Conservation (phyloP, 306 rosid genomes). For the Malus sieversii region DNA sequence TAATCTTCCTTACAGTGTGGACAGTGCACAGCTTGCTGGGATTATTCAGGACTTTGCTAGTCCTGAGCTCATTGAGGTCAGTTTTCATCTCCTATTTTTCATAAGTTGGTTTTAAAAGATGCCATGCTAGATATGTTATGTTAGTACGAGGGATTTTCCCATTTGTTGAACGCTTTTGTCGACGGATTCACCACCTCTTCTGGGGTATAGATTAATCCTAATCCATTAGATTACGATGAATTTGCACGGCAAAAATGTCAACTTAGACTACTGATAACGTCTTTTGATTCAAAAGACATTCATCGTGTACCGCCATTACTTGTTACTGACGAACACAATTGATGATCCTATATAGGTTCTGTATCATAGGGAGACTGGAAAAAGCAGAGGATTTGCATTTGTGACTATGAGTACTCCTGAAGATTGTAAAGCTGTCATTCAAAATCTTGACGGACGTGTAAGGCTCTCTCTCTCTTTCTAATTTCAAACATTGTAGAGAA, state of each 20-base stretch:
- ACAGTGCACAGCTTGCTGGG: conserved; percentile 94
- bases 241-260: not conserved
- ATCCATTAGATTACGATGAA: not conserved
- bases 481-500: not conserved
- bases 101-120: not conserved
- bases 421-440: conserved; percentile 60
- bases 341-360: conserved; percentile 50
- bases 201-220: not conserved
- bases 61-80: conserved; percentile 86
- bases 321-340: not conserved
- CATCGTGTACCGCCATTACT: too few species aligned
- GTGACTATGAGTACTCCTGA: conserved; percentile 80
- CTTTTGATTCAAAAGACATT: not conserved
- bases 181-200: not conserved
- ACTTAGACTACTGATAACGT: not conserved
- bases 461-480: conserved; percentile 18
- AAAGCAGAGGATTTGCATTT: conserved; percentile 95
- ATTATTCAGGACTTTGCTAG: conserved; percentile 65
- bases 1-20: conserved; percentile 88
- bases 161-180: not conserved
- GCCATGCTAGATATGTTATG: too few species aligned
- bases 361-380: conserved; percentile 66
- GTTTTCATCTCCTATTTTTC: not conserved
- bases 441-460: conserved; percentile 81
- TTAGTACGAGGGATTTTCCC: too few species aligned